phyloP scores from a whole-genome alignment of 2,329 filamentous ascomycete genomes.

The Thermothelomyces thermophilus region DNA sequence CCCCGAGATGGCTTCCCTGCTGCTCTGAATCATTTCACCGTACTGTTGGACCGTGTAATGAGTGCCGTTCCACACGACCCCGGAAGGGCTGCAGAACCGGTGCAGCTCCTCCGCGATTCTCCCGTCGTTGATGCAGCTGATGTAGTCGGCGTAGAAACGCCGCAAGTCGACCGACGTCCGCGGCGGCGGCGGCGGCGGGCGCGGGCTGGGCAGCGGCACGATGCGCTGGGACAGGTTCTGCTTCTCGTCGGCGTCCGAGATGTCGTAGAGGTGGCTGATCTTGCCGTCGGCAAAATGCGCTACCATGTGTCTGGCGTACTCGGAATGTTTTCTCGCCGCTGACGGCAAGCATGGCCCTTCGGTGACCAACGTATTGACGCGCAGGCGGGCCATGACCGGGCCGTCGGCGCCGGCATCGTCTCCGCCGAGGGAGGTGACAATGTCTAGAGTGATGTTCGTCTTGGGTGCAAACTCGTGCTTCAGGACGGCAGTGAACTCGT shows the following conservation, averaged over 20 bases:
- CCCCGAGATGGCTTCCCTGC: conserved; percentile 17
- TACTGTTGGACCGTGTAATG: conserved; percentile 14
- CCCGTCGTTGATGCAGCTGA: conserved; percentile 19
- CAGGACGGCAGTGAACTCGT: conserved; percentile 13
- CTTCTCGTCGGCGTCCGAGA: conserved; percentile 10
- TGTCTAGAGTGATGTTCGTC: conserved; percentile 8
- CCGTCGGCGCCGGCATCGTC: conserved; percentile 2
- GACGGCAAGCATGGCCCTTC: conserved; percentile 1
- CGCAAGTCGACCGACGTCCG: conserved; percentile 14
- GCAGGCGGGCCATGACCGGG: conserved; percentile 15
- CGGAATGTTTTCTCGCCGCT: not conserved
- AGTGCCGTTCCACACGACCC: conserved; percentile 15
- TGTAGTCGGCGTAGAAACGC: conserved; percentile 19
- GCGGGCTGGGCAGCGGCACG: conserved; percentile 1
- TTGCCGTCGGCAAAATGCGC: conserved; percentile 14
- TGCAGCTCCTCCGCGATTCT: conserved; percentile 12
- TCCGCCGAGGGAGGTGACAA: conserved; percentile 11
- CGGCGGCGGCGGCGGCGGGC: conserved; percentile 15
- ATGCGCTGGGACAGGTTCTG: not conserved
- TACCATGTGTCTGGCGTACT: conserved; percentile 19
- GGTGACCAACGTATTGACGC: conserved; percentile 7
- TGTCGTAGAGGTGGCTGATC: conserved; percentile 13
- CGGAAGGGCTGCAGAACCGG: conserved; percentile 17
- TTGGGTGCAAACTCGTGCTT: conserved; percentile 15
- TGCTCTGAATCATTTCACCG: conserved; percentile 15